Evolutionary conservation across 2,329 filamentous ascomycete species (phyloP).

Genomic region (Clarireedia homoeocarpa): DNA sequence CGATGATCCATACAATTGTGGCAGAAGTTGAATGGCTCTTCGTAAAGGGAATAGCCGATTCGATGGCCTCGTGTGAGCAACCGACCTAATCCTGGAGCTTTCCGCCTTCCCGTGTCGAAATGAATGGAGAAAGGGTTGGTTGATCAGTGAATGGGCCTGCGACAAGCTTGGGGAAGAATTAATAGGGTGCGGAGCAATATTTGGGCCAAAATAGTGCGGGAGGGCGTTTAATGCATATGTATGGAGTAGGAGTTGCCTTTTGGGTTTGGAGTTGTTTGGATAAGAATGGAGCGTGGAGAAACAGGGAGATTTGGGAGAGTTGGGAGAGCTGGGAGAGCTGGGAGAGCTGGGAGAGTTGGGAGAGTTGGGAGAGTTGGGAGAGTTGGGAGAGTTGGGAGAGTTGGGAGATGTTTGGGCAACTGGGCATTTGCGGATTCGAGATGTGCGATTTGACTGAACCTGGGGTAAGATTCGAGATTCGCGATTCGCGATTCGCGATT

Average conservation of each 20-base stretch:
- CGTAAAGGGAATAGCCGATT: conserved; percentile 1
- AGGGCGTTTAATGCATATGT: neutral
- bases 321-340: too few relatives aligned
- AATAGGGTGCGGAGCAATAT: neutral
- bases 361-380: too few relatives aligned
- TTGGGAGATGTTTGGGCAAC: too few relatives aligned
- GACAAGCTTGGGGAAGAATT: neutral
- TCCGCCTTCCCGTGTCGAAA: neutral
- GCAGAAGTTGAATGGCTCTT: conserved; percentile 10
- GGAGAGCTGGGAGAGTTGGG: too few relatives aligned
- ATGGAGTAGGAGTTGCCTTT: neutral
- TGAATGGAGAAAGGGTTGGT: neutral
- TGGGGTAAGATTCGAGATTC: too few relatives aligned
- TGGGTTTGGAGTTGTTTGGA: too few relatives aligned
- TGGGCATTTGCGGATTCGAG: too few relatives aligned
- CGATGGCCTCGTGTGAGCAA: conserved; percentile 5
- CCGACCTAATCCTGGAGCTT: conserved; percentile 7
- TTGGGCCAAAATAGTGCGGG: neutral
- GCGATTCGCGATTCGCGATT: too few relatives aligned
- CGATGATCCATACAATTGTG: conserved; percentile 12
- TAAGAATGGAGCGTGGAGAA: too few relatives aligned
- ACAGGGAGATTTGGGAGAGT: too few relatives aligned
- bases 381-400: too few relatives aligned
- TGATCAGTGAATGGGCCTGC: neutral
- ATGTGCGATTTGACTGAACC: too few relatives aligned